A percentile compares a stretch with the other conserved stretches of the same genome.
phyloP scores from a whole-genome alignment of 192 early-diverging fungal species.

The Funneliformis geosporum region DNA sequence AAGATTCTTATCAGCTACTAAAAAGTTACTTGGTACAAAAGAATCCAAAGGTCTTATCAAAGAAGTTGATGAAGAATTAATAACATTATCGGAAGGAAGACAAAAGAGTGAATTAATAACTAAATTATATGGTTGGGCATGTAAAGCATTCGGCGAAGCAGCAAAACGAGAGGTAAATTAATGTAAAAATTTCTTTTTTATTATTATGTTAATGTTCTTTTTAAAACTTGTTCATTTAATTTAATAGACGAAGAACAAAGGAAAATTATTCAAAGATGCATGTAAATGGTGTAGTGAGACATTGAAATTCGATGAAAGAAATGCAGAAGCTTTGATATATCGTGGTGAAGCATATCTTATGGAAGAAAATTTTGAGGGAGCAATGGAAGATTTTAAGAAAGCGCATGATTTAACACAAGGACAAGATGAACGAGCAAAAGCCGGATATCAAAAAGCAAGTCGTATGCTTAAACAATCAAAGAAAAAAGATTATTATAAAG shows the following conservation, averaged over 20 bases:
- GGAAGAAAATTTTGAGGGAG: slow-evolving; percentile 76
- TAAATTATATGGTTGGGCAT: slow-evolving; percentile 59
- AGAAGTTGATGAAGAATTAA: slow-evolving; percentile 39
- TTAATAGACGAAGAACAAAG: slow-evolving; percentile 51
- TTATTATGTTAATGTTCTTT: background rate
- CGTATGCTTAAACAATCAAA: slow-evolving; percentile 56
- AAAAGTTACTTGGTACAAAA: slow-evolving; percentile 57
- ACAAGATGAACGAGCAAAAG: slow-evolving; percentile 55
- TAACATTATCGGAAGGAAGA: slow-evolving; percentile 41
- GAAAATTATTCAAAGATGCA: slow-evolving; percentile 46
- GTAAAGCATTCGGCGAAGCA: slow-evolving; percentile 60
- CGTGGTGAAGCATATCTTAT: slow-evolving; percentile 71
- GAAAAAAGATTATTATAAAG: slow-evolving; percentile 94
- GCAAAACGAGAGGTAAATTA: no score
- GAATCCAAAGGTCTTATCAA: slow-evolving; percentile 36
- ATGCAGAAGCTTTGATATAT: slow-evolving; percentile 71
- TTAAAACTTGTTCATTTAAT: background rate
- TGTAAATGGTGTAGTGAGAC: slow-evolving; percentile 69
- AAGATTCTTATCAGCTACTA: slow-evolving; percentile 59
- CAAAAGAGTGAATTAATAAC: slow-evolving; percentile 41
- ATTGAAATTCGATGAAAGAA: slow-evolving; percentile 67
- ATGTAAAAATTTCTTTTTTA: slow-evolving; percentile 35
- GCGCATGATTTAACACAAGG: slow-evolving; percentile 65
- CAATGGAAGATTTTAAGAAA: slow-evolving; percentile 68
- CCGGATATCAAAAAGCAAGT: slow-evolving; percentile 65